Evolutionary conservation across 2,329 filamentous ascomycete species (phyloP).

Genomic region (Colletotrichum caudatum): DNA sequence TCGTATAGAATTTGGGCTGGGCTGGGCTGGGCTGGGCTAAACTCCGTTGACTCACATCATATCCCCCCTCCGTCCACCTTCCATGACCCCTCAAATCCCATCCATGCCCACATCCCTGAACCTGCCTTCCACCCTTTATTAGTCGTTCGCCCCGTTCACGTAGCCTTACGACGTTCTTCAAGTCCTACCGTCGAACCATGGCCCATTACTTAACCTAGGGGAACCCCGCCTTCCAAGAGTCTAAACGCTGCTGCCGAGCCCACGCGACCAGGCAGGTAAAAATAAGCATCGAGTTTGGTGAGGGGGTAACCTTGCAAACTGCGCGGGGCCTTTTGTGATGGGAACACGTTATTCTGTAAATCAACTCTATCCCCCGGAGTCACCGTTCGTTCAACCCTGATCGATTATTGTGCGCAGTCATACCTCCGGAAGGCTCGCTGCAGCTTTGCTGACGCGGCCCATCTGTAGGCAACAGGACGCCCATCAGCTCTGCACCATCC

Average conservation of each 20-base stretch:
- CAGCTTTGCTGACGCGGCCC: slow-evolving; percentile 37
- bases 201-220: slow-evolving; percentile 23
- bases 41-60: slow-evolving; percentile 37
- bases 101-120: slow-evolving; percentile 18
- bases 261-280: slow-evolving; percentile 21
- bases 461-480: slow-evolving; percentile 32
- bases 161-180: slow-evolving; percentile 37
- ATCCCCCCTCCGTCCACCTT: neutral
- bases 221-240: slow-evolving; percentile 20
- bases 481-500: slow-evolving; percentile 13
- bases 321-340: slow-evolving; percentile 17
- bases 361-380: slow-evolving; percentile 1
- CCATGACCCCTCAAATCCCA: slow-evolving; percentile 1
- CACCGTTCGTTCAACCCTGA: slow-evolving; percentile 10
- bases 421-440: slow-evolving; percentile 28
- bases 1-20: slow-evolving; percentile 34
- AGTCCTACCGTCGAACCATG: slow-evolving; percentile 24
- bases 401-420: neutral
- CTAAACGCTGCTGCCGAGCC: slow-evolving; percentile 29
- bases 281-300: slow-evolving; percentile 38
- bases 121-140: neutral
- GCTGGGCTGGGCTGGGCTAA: slow-evolving; percentile 30
- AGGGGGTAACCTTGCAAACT: slow-evolving; percentile 16
- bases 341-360: slow-evolving; percentile 18
- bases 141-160: slow-evolving; percentile 22